Conservation (phyloP, 192 early-diverging fungal species). For the Chytriomyces sp. region DNA sequence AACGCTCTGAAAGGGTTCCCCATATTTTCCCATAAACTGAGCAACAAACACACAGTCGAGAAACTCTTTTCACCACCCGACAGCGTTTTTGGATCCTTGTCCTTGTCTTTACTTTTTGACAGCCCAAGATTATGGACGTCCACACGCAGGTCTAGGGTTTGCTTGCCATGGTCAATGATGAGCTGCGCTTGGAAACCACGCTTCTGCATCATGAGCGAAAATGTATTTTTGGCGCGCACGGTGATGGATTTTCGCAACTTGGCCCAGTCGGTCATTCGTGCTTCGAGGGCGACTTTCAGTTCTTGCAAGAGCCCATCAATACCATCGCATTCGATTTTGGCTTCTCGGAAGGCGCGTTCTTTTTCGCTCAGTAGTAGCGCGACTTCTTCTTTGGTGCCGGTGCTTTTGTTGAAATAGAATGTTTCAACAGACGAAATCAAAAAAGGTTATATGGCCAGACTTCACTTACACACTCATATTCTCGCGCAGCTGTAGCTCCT, state of each 20-base stretch:
- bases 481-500: constrained; percentile 10
- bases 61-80: constrained; percentile 99
- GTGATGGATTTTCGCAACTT: constrained; percentile 78
- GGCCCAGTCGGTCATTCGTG: constrained; percentile 67
- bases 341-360: constrained; percentile 5
- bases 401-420: constrained; percentile 7
- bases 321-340: constrained; percentile 32
- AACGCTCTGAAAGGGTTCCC: constrained; percentile 88
- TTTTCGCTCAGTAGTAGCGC: background rate
- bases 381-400: constrained; percentile 20
- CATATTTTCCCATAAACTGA: constrained; percentile 94
- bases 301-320: constrained; percentile 18
- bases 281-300: constrained; percentile 61
- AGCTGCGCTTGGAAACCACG: constrained; percentile 86
- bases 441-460: background rate
- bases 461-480: constrained; percentile 19
- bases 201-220: constrained; percentile 72
- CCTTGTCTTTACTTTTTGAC: constrained; percentile 40
- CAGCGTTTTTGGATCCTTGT: constrained; percentile 89
- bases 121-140: constrained; percentile 28
- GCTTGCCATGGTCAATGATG: constrained; percentile 71
- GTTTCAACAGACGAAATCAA: background rate
- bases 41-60: constrained; percentile 88
- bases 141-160: constrained; percentile 61
- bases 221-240: constrained; percentile 72